Base-by-base conservation (phyloP, 129 eudicot genomes). In the Flaveria brownii region DNA sequence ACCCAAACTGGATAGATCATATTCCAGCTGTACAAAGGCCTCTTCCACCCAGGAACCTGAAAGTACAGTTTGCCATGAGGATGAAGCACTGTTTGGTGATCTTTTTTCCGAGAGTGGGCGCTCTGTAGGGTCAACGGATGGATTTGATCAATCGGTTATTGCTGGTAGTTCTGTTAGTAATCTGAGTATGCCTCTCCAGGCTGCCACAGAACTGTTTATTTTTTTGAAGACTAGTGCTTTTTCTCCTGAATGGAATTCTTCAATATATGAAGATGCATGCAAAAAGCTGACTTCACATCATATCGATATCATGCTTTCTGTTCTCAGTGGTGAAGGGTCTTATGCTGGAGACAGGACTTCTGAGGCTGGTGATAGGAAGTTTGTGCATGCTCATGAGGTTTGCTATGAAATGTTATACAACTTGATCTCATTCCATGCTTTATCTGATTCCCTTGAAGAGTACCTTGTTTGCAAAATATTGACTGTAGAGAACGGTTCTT, bases 21-120 rank as follows among this genome's bases (percentile, higher is more conserved):
- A 68, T 83, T 89, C 96, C 28, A 76, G 77, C 74, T 92, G 86
- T 69, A 80, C 91, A 60, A 94, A 87, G 86, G 75, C 86, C 47
- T 80, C 92, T 74, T 80, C 63, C 65, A 76, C 72, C 54, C 76
- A 85, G 60, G 98, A 94, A 80, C 86, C 85, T 18, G 98, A 94
- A 60, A 87, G 57, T 55, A 84, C 86, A 26, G 86, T 83, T 77
- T 94, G 91, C 81, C 97, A 91, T 46, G 98, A 94, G 83, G 98
- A 94, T 63, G 98, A 94, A 79, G 98, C 97, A 10, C 85, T 94
- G 39, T 94, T 94, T 76, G 98, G 98, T 47, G 97, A 94, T 73
- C 96, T 94, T 65, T 94, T 94, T 68, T 94, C 96, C 1, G 98
- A 94, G 82, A 96, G 96, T 75, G 87, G 95, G 64, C 93, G 98